Percentiles rank a stretch among this genome's conserved stretches.
Conservation (phyloP, 768 basidiomycete species). For the Amanita muscaria region DNA sequence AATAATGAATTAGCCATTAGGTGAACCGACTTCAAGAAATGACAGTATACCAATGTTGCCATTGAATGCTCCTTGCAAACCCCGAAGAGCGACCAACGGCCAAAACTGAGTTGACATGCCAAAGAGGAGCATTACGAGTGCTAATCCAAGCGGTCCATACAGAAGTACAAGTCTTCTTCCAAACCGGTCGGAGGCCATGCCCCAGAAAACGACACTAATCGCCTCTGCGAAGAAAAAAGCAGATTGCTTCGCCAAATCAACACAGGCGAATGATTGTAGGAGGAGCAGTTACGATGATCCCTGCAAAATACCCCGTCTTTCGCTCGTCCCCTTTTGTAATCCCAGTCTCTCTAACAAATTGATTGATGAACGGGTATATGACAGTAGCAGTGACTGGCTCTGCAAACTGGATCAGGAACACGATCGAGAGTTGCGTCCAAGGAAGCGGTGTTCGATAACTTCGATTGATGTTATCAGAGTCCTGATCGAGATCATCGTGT, state of each 20-base stretch:
- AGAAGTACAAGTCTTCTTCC: conserved; percentile 37
- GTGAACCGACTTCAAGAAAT: conserved; percentile 7
- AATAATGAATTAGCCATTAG: conserved; percentile 23
- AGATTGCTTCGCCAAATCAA: no score
- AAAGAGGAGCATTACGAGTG: conserved; percentile 33
- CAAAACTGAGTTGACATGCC: conserved; percentile 33
- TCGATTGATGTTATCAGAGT: no score
- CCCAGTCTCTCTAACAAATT: conserved; percentile 27
- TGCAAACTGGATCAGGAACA: conserved; percentile 23
- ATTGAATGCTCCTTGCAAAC: conserved; percentile 10
- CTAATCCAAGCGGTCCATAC: conserved; percentile 31
- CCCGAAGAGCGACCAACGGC: conserved; percentile 16
- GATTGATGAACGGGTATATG: conserved; percentile 32
- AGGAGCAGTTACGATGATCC: conserved; percentile 26
- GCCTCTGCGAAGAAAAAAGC: conserved; percentile 27
- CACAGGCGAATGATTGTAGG: no score
- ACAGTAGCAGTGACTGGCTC: conserved; percentile 31
- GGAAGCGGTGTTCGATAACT: conserved; percentile 27
- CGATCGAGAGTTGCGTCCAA: conserved; percentile 22
- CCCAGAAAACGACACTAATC: conserved; percentile 26
- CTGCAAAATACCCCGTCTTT: conserved; percentile 33
- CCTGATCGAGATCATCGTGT: no score
- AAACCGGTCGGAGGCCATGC: conserved; percentile 26
- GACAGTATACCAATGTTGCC: not conserved
- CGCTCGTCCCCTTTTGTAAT: conserved; percentile 28